phyloP scores from a whole-genome alignment of 2,329 filamentous ascomycete species.

The Paramyrothecium sp. region DNA sequence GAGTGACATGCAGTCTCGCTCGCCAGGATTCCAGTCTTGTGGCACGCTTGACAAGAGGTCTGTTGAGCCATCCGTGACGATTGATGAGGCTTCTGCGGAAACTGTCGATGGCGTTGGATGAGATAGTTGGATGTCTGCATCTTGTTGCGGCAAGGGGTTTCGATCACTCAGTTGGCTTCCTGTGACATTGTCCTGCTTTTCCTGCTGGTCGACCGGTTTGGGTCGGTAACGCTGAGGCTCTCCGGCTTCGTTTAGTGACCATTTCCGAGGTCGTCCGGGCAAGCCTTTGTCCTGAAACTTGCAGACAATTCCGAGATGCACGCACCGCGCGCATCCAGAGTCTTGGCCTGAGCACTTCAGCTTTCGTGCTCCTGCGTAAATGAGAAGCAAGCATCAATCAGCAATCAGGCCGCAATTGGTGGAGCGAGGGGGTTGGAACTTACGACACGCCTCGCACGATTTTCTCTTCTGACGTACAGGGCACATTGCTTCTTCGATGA shows the following conservation, averaged over 20 bases:
- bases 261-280: constrained; percentile 23
- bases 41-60: constrained; percentile 1
- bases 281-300: constrained; percentile 24
- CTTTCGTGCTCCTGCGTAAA: constrained; percentile 17
- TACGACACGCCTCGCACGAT: constrained; percentile 25
- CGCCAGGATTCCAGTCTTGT: constrained; percentile 3
- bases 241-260: constrained; percentile 11
- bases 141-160: not conserved
- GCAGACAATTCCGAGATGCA: constrained; percentile 17
- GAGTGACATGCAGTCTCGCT: not conserved
- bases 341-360: constrained; percentile 25
- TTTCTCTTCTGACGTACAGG: constrained; percentile 18
- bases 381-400: not conserved
- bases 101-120: not conserved
- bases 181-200: not conserved
- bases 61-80: not conserved
- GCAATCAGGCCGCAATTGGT: not conserved
- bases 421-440: constrained; percentile 9
- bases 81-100: constrained; percentile 1
- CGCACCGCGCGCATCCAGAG: constrained; percentile 22
- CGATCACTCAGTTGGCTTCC: not conserved
- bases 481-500: constrained; percentile 9
- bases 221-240: constrained; percentile 1
- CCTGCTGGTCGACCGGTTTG: not conserved
- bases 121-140: not conserved